These are phyloP conservation scores for Clathrospora elynae DNA, from an alignment of 2,329 filamentous ascomycete genomes.

Conservation along the genomic window DNA sequence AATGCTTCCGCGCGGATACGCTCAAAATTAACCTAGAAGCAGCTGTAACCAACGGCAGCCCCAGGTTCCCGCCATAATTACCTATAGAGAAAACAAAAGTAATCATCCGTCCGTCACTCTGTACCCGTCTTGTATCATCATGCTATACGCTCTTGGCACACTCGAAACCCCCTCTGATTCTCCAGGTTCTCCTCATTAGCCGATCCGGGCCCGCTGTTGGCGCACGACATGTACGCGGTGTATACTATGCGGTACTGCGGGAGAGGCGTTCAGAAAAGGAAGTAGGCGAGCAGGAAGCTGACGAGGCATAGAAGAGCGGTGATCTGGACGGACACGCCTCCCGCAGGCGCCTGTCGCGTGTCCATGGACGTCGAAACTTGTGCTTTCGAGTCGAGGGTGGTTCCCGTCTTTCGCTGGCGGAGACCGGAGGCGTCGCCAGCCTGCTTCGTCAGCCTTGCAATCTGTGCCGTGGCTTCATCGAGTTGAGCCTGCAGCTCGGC, in stretches of 20 bases:
- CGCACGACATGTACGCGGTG: slow-evolving; percentile 27
- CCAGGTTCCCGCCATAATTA: slow-evolving; percentile 25
- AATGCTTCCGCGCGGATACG: slow-evolving; percentile 21
- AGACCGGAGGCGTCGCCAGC: slow-evolving; percentile 63
- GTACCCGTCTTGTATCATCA: slow-evolving; percentile 6
- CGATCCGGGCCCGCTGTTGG: slow-evolving; percentile 31
- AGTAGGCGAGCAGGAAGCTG: slow-evolving; percentile 91
- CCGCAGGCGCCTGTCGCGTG: slow-evolving; percentile 58
- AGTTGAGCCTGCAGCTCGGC: slow-evolving; percentile 76
- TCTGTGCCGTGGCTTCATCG: slow-evolving; percentile 73
- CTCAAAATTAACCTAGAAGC: slow-evolving; percentile 14
- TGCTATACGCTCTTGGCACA: slow-evolving; percentile 10
- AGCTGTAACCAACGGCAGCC: slow-evolving; percentile 32
- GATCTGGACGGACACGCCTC: slow-evolving; percentile 86
- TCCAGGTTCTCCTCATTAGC: slow-evolving; percentile 21
- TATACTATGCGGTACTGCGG: slow-evolving; percentile 25
- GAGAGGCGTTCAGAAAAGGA: slow-evolving; percentile 76
- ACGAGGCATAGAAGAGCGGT: slow-evolving; percentile 83
- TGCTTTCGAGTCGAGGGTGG: slow-evolving; percentile 58
- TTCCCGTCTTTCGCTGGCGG: slow-evolving; percentile 75
- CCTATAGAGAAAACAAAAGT: slow-evolving; percentile 28
- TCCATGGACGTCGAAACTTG: slow-evolving; percentile 57
- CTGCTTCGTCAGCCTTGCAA: slow-evolving; percentile 69
- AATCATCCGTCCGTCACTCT: slow-evolving; percentile 16
- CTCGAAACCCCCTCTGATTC: slow-evolving; percentile 21